Evolutionary conservation across 2,329 filamentous ascomycete species (phyloP).

Genomic region (Pseudopithomyces maydicus): DNA sequence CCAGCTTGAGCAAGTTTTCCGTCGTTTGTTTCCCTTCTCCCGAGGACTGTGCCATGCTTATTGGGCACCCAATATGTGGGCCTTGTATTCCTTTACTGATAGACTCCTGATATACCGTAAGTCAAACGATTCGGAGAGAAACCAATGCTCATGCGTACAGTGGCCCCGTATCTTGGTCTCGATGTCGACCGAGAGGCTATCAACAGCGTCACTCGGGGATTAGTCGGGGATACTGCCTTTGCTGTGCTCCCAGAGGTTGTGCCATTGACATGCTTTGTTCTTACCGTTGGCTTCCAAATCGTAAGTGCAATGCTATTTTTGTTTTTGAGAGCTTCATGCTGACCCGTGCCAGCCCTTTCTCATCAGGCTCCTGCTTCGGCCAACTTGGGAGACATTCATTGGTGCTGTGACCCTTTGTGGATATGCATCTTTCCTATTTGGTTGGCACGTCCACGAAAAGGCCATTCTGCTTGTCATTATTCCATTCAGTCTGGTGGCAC

Average conservation of each 20-base stretch:
- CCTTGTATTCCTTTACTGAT: slow-evolving; percentile 91
- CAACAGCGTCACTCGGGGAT: slow-evolving; percentile 86
- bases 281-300: slow-evolving; percentile 83
- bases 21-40: slow-evolving; percentile 90
- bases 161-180: slow-evolving; percentile 81
- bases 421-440: slow-evolving; percentile 95
- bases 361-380: slow-evolving; percentile 77
- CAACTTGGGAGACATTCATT: slow-evolving; percentile 88
- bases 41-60: slow-evolving; percentile 95
- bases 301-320: slow-evolving; percentile 48
- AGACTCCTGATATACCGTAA: slow-evolving; percentile 79
- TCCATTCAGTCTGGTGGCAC: slow-evolving; percentile 89
- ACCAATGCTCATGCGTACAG: slow-evolving; percentile 54
- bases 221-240: slow-evolving; percentile 93
- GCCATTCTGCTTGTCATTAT: slow-evolving; percentile 93
- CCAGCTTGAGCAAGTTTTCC: slow-evolving; percentile 83
- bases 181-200: slow-evolving; percentile 74
- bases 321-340: slow-evolving; percentile 8
- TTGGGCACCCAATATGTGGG: slow-evolving; percentile 98
- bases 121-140: slow-evolving; percentile 31
- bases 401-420: slow-evolving; percentile 90
- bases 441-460: slow-evolving; percentile 99
- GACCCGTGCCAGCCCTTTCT: slow-evolving; percentile 55
- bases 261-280: slow-evolving; percentile 76
- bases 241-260: slow-evolving; percentile 88